phyloP scores from a whole-genome alignment of 345 rosid species.

The Populus nigra region DNA sequence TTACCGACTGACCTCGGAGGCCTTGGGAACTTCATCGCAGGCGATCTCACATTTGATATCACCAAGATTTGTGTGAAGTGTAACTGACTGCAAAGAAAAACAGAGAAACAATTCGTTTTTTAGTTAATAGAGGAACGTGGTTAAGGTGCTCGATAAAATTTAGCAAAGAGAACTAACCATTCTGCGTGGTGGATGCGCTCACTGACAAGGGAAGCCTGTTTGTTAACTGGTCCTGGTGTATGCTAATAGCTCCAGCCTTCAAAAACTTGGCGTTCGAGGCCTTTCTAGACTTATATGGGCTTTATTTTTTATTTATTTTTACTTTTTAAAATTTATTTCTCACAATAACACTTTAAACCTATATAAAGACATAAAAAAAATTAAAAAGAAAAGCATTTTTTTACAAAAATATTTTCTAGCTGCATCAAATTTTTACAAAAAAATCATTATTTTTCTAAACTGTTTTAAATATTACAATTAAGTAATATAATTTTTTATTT shows the following conservation, averaged over 20 bases:
- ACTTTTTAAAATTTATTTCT: no score
- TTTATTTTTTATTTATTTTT: no score
- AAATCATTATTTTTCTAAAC: no score
- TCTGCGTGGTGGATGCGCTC: neutral
- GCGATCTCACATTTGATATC: conserved; percentile 96
- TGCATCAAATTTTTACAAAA: no score
- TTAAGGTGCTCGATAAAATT: conserved; percentile 2
- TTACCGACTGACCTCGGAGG: conserved; percentile 64
- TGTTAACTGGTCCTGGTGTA: neutral
- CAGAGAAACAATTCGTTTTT: neutral
- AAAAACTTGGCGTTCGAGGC: neutral
- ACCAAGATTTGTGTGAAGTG: conserved; percentile 95
- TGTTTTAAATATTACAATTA: no score
- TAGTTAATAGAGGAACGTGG: neutral
- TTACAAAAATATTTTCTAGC: no score
- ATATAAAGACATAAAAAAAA: no score
- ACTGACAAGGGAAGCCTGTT: neutral
- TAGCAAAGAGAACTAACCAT: conserved; percentile 11
- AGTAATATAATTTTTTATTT: no score
- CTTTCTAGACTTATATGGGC: neutral
- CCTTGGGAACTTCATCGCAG: conserved; percentile 91
- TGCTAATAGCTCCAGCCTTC: neutral
- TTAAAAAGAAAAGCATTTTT: no score
- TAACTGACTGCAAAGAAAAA: conserved; percentile 64
- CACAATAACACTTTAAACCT: no score